phyloP scores from a whole-genome alignment of 192 early-diverging fungal genomes.

The Coemansia sp. region DNA sequence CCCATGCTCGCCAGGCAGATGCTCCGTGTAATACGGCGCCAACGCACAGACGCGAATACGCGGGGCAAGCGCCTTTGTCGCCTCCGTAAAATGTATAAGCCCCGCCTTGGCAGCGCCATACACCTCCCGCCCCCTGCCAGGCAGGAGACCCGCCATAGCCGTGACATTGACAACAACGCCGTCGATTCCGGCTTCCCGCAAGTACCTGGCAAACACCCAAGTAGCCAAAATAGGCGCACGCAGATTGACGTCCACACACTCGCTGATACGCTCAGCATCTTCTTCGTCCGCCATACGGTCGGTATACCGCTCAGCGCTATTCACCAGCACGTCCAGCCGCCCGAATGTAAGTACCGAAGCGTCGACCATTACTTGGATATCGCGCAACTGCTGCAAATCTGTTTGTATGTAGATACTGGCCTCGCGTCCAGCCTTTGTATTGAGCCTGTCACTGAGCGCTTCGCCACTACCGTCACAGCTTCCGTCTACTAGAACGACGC shows the following conservation, averaged over 20 bases:
- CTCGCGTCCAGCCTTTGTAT: neutral
- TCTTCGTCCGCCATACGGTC: constrained; percentile 18
- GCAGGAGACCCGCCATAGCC: constrained; percentile 36
- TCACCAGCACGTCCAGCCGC: constrained; percentile 33
- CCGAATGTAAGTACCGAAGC: constrained; percentile 42
- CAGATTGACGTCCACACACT: constrained; percentile 30
- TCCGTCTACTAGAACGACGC: constrained; percentile 25
- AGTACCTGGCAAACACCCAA: constrained; percentile 35
- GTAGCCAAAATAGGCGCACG: constrained; percentile 34
- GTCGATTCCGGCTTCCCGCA: constrained; percentile 14
- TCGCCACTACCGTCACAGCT: constrained; percentile 34
- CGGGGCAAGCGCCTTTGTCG: constrained; percentile 13
- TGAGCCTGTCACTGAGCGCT: constrained; percentile 11
- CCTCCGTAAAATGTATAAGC: constrained; percentile 41
- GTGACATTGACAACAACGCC: constrained; percentile 40
- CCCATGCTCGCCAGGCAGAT: neutral
- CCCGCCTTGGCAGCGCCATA: constrained; percentile 38
- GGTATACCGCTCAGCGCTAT: constrained; percentile 29
- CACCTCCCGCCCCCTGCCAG: constrained; percentile 22
- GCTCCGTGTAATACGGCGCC: constrained; percentile 36
- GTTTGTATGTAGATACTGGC: constrained; percentile 22
- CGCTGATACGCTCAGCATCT: constrained; percentile 23
- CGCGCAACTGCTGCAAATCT: constrained; percentile 17
- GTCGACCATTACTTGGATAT: constrained; percentile 36
- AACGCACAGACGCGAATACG: constrained; percentile 30